Evolutionary conservation across 1,139 yeast genomes (phyloP).

Genomic region (Blastobotrys apis): DNA sequence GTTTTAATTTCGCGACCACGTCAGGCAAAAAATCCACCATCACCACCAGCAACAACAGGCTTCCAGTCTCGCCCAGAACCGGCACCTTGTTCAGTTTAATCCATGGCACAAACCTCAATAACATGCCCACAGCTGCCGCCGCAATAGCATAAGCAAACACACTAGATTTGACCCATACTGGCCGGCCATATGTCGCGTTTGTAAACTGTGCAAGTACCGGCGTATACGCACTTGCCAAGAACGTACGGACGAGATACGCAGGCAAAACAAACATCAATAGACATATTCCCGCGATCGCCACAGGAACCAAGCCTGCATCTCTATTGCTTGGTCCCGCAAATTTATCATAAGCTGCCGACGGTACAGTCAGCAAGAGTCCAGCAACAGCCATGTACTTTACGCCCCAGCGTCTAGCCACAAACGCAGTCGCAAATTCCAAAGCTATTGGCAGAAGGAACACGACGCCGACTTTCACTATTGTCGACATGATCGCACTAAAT

Average conservation of each 20-base stretch:
- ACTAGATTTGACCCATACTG: background rate
- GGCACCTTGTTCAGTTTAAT: background rate
- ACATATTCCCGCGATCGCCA: too few species aligned
- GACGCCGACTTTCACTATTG: background rate
- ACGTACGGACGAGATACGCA: too few species aligned
- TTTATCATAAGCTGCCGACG: too few species aligned
- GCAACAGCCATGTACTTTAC: background rate
- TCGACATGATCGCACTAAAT: background rate
- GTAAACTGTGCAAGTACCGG: background rate
- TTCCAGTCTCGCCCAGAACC: background rate
- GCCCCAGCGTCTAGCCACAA: background rate
- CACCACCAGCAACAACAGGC: background rate
- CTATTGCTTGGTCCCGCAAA: too few species aligned
- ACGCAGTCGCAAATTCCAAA: background rate
- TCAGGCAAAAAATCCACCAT: background rate
- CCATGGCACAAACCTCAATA: background rate
- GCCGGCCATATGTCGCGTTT: background rate
- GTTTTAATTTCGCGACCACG: background rate
- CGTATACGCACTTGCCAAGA: too few species aligned
- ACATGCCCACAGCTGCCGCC: background rate
- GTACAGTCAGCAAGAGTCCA: background rate
- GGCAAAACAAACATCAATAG: too few species aligned
- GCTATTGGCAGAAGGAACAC: background rate
- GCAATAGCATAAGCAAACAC: background rate
- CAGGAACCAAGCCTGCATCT: too few species aligned